Conservation (phyloP, 129 eudicot species). For the carrot (Daucus carota) region DH1_v3.0 NC_030382.2:57302501-57303000, state of each 20-base stretch:
- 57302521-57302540: neutral
- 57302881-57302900: constrained; percentile 75
- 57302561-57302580: neutral
- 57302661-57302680: neutral
- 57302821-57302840: constrained; percentile 79
- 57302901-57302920: constrained; percentile 90
- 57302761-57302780: constrained; percentile 87
- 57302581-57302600: neutral
- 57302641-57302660: neutral
- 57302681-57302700: neutral
- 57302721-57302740: constrained; percentile 63
- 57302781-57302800: constrained; percentile 93
- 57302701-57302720: neutral
- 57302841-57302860: constrained; percentile 85
- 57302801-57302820: constrained; percentile 69
- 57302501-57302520: neutral
- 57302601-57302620: neutral
- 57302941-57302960: neutral
- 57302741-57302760: constrained; percentile 94
- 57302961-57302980: neutral
- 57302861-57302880: constrained; percentile 93
- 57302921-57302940: constrained; percentile 54
- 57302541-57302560: neutral
- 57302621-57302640: neutral
- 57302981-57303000: neutral